Evolutionary conservation across 805 yeast genomes (phyloP).

Genomic region (Ogataea salicorniae): DNA sequence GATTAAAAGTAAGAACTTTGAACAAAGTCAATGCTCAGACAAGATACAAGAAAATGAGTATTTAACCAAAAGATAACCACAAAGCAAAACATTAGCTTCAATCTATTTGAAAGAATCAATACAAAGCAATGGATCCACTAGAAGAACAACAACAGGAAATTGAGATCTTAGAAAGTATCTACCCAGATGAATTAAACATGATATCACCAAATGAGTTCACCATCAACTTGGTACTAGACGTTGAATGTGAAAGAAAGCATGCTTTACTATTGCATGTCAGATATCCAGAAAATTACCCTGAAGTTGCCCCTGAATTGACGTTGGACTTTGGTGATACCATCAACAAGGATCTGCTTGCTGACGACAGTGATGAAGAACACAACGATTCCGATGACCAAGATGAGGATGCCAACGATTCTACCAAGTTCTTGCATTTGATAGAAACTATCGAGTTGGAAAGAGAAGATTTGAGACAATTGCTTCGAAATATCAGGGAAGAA

Average conservation of each 20-base stretch:
- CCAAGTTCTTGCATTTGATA: conserved; percentile 46
- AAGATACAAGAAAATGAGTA: too few species aligned
- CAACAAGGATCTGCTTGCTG: conserved; percentile 25
- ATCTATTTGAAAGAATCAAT: neutral
- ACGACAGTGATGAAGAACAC: conserved; percentile 36
- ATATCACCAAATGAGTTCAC: conserved; percentile 46
- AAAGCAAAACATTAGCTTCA: neutral
- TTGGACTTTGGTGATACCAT: conserved; percentile 30
- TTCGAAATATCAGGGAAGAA: conserved; percentile 42
- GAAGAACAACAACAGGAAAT: conserved; percentile 90
- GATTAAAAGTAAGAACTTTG: too few species aligned
- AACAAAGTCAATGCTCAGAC: too few species aligned
- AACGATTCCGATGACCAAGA: conserved; percentile 44
- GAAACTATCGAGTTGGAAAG: conserved; percentile 53
- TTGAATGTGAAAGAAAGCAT: conserved; percentile 57
- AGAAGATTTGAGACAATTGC: conserved; percentile 40
- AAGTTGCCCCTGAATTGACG: conserved; percentile 58
- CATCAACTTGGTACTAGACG: conserved; percentile 61
- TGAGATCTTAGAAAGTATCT: conserved; percentile 84
- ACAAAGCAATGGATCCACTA: conserved; percentile 52
- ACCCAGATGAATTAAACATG: conserved; percentile 80
- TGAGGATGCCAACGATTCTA: conserved; percentile 29
- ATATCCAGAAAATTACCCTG: conserved; percentile 81
- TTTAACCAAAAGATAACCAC: neutral
- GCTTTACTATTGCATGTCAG: conserved; percentile 51